These are phyloP conservation scores for Breynia disticha DNA, from an alignment of 441 rosid species.

Conservation along the genomic window DNA sequence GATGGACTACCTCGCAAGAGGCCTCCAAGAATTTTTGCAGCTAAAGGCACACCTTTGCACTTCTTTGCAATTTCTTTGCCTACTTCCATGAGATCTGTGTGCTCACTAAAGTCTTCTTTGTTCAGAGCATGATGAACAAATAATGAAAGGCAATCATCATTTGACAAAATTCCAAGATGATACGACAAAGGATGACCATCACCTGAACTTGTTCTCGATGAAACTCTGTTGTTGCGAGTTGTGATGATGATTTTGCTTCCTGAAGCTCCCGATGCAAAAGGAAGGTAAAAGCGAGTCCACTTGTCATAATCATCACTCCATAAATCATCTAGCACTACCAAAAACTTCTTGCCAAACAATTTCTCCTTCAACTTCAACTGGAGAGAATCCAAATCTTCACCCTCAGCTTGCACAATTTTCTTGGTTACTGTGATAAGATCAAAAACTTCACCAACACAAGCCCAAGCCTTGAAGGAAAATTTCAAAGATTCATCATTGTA, in stretches of 20 bases:
- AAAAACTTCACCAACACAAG: slow-evolving; percentile 1
- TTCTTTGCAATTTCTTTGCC: slow-evolving; percentile 5
- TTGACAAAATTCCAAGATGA: neutral
- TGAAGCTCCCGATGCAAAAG: neutral
- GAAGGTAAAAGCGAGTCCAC: neutral
- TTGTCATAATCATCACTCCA: slow-evolving; percentile 3
- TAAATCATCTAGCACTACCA: slow-evolving; percentile 19
- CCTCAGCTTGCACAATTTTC: neutral
- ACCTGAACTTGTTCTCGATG: neutral
- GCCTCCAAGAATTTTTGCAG: slow-evolving; percentile 15
- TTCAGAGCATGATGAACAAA: neutral
- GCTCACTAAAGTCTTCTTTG: neutral
- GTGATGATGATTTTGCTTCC: slow-evolving; percentile 22
- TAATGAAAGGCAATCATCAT: slow-evolving; percentile 5
- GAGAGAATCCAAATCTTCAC: neutral
- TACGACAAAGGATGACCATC: neutral
- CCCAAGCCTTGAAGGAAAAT: slow-evolving; percentile 5
- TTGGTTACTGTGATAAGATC: neutral
- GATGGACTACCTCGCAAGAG: slow-evolving; percentile 3
- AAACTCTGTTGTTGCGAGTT: slow-evolving; percentile 1
- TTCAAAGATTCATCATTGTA: neutral
- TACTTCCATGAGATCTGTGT: neutral
- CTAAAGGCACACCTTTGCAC: slow-evolving; percentile 16
- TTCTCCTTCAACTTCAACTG: neutral
- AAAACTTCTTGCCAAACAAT: slow-evolving; percentile 8